Evolutionary conservation across 2,329 filamentous ascomycete genomes (phyloP).

Genomic region (Coniochaeta sp.): DNA sequence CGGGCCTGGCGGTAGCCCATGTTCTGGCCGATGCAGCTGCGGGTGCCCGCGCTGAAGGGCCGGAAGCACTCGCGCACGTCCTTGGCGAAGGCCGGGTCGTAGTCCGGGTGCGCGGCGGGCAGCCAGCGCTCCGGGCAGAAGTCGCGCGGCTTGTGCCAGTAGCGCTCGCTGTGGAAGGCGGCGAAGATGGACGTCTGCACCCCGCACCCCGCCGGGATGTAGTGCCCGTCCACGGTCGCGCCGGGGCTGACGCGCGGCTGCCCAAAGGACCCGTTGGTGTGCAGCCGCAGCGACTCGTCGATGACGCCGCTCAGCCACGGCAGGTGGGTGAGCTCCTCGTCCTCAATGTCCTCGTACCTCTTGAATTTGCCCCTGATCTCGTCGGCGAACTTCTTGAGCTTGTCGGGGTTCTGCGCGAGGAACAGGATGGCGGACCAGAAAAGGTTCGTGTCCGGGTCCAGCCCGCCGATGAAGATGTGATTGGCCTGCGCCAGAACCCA

Average conservation of each 20-base stretch:
- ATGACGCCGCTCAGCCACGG: constrained; percentile 26
- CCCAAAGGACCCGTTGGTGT: constrained; percentile 17
- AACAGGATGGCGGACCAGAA: constrained; percentile 11
- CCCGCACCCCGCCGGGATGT: constrained; percentile 14
- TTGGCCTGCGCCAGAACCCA: constrained; percentile 9
- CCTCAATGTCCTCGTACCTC: constrained; percentile 21
- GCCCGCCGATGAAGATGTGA: constrained; percentile 15
- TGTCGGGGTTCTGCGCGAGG: constrained; percentile 17
- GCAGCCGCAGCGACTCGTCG: constrained; percentile 25
- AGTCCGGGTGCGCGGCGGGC: neutral
- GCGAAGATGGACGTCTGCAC: too few species aligned
- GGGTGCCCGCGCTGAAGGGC: constrained; percentile 8
- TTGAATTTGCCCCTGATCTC: constrained; percentile 25
- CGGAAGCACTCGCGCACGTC: neutral
- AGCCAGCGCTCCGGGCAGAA: constrained; percentile 9
- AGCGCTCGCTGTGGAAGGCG: neutral
- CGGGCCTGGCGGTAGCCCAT: neutral
- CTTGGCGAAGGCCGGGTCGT: constrained; percentile 1
- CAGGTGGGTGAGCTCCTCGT: constrained; percentile 14
- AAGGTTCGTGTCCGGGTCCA: constrained; percentile 14
- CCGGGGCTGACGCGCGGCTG: constrained; percentile 16
- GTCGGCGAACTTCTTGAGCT: constrained; percentile 14
- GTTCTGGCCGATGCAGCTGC: constrained; percentile 5
- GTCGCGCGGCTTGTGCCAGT: constrained; percentile 4
- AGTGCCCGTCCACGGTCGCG: constrained; percentile 14